phyloP scores from a whole-genome alignment of 2,329 filamentous ascomycete genomes.

The Fusarium guadeloupense region DNA sequence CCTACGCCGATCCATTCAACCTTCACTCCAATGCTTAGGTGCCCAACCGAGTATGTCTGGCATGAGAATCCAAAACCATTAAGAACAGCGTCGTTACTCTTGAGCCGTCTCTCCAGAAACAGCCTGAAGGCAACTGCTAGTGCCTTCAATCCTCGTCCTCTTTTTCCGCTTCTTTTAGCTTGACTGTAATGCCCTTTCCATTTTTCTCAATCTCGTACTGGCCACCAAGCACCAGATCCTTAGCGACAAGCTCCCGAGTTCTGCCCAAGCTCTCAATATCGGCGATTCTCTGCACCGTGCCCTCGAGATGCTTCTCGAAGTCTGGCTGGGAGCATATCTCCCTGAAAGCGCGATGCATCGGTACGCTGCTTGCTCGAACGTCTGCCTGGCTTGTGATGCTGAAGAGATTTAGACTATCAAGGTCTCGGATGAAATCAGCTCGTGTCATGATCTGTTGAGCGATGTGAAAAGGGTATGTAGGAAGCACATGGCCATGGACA shows the following conservation, averaged over 20 bases:
- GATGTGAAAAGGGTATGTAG: slow-evolving; percentile 81
- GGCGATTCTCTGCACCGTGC: slow-evolving; percentile 84
- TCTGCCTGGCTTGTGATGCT: slow-evolving; percentile 88
- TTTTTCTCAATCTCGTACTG: slow-evolving; percentile 72
- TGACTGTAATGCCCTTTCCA: slow-evolving; percentile 53
- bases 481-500: slow-evolving; percentile 76
- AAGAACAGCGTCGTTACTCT: slow-evolving; percentile 8
- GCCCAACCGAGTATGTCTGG: slow-evolving; percentile 3
- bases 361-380: slow-evolving; percentile 92
- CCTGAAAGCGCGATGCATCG: slow-evolving; percentile 93
- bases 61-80: neutral
- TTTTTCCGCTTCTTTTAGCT: slow-evolving; percentile 55
- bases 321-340: slow-evolving; percentile 80
- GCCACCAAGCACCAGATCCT: slow-evolving; percentile 88
- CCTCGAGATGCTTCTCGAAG: slow-evolving; percentile 84
- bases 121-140: neutral
- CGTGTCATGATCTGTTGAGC: slow-evolving; percentile 95
- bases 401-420: slow-evolving; percentile 95
- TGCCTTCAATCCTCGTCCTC: slow-evolving; percentile 39
- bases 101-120: neutral
- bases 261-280: slow-evolving; percentile 93
- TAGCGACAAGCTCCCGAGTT: slow-evolving; percentile 94
- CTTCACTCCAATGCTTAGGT: neutral
- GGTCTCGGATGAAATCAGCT: slow-evolving; percentile 90
- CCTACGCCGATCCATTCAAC: slow-evolving; percentile 8